Evolutionary conservation across 257 asterid genomes (phyloP).

Genomic region (Linaria vulgaris): DNA sequence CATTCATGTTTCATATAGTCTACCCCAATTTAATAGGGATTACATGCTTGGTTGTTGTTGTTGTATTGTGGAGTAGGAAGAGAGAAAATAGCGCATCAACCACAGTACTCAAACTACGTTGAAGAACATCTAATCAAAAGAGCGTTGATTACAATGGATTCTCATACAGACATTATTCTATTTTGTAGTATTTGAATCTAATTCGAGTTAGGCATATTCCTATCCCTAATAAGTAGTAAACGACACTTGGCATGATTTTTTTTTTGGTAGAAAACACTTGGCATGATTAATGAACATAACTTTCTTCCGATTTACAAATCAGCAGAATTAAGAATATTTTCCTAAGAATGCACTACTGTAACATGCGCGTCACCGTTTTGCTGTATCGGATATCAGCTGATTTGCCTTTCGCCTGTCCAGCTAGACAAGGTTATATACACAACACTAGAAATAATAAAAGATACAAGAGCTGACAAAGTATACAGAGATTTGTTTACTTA

Average conservation of each 20-base stretch:
- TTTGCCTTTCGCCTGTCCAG: too few relatives aligned
- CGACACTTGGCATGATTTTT: constrained; percentile 41
- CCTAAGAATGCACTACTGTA: not conserved
- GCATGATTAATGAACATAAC: constrained; percentile 9
- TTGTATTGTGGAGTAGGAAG: too few relatives aligned
- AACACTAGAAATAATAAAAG: too few relatives aligned
- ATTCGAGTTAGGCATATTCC: constrained; percentile 15
- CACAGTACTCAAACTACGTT: constrained; percentile 16
- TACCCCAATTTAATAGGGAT: too few relatives aligned
- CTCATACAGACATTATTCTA: not conserved
- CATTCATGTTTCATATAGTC: too few relatives aligned
- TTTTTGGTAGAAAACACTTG: constrained; percentile 31
- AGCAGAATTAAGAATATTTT: not conserved
- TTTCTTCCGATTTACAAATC: not conserved
- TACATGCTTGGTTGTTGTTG: too few relatives aligned
- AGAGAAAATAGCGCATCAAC: not conserved
- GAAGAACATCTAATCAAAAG: constrained; percentile 15
- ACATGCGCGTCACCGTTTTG: too few relatives aligned
- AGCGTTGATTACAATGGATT: constrained; percentile 28
- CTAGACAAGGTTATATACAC: too few relatives aligned
- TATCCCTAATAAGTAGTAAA: not conserved
- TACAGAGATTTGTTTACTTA: too few relatives aligned
- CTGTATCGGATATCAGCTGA: too few relatives aligned
- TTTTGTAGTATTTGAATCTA: constrained; percentile 19
- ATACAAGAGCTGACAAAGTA: too few relatives aligned